Evolutionary conservation across 768 basidiomycete species (phyloP), one percentile per base, ranked within the genome.

Genomic region (Clitopilus passeckerianus): DNA sequence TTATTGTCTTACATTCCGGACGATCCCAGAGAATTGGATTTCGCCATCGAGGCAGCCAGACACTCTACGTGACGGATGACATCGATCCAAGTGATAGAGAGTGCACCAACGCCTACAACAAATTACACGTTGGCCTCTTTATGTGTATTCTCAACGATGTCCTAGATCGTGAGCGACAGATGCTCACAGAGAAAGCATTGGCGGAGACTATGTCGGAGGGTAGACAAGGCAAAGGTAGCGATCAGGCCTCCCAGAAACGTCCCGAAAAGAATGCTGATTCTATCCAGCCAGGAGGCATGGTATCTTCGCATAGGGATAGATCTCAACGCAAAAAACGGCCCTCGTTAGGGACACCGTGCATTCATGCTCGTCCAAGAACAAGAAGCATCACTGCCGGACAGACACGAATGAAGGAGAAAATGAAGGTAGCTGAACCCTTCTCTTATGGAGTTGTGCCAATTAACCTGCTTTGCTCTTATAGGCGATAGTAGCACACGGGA

Each of bases 1-100:
- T 65, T 33, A 59, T 65, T 10, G 53, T 64, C 20, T 37, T 65
- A 2, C 59, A 65, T 54, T 65, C 46, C 10, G 63, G 64, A 12
- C 59, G 53, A 33, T 64, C 35, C 43, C 57, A 65, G 34, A 22
- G 54, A 18, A 65, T 65, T 24, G 57, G 53, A 22, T 52, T 65
- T 43, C 63, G 64, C 22, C 60, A 63, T 53, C 60, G 63, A 4
- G 14, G 27, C 1, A 60, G 46, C 7, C 63, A 62, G 43, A 66
- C 63, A 5, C 57, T 66, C 1, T 60, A 56, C 34, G 2, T 66
- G 10, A 64, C 65, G 0, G 53, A 62, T 24, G 52, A 64, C 16
- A 64, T 66, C 20, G 52, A 63, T 14, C 50, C 59, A 16, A 8
- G 10, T 16, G 35, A 58, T 16, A 58, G 57, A n/a, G 15, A 9